A percentile compares a stretch with the other conserved stretches of the same genome.
Conservation (phyloP, 163 green algal genomes). For the Volvox carteri region DNA sequence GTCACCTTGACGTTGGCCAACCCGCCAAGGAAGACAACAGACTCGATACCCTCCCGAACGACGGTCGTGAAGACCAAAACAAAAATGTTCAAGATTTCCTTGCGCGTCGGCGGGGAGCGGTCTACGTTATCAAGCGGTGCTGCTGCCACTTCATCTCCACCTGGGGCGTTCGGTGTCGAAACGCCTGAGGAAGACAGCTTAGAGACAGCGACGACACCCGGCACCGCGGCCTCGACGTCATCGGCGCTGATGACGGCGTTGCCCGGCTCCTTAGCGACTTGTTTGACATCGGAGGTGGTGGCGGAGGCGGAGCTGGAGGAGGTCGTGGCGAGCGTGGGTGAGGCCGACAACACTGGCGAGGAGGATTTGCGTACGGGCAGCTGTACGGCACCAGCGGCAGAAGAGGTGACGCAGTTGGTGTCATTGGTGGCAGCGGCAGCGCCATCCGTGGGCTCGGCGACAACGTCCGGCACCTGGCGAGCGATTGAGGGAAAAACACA, state of each 20-base stretch:
- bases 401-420: neutral
- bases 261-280: neutral
- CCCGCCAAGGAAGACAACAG: conserved; percentile 73
- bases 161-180: neutral
- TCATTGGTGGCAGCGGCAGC: neutral
- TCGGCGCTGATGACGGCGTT: neutral
- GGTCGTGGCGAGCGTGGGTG: neutral
- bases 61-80: conserved; percentile 67
- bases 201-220: neutral
- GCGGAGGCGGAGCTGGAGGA: conserved; percentile 9
- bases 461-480: too few relatives aligned
- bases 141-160: neutral
- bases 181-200: neutral
- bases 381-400: neutral
- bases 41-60: conserved; percentile 72
- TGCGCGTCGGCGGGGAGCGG: neutral
- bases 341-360: neutral
- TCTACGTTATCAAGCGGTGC: neutral
- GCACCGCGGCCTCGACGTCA: neutral
- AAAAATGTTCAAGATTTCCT: conserved; percentile 54
- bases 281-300: neutral
- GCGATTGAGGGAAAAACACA: too few relatives aligned
- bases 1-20: conserved; percentile 66
- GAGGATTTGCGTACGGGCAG: neutral
- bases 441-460: neutral